Conservation (phyloP, 2,329 filamentous ascomycete species). For the Clonostachys chloroleuca region DNA sequence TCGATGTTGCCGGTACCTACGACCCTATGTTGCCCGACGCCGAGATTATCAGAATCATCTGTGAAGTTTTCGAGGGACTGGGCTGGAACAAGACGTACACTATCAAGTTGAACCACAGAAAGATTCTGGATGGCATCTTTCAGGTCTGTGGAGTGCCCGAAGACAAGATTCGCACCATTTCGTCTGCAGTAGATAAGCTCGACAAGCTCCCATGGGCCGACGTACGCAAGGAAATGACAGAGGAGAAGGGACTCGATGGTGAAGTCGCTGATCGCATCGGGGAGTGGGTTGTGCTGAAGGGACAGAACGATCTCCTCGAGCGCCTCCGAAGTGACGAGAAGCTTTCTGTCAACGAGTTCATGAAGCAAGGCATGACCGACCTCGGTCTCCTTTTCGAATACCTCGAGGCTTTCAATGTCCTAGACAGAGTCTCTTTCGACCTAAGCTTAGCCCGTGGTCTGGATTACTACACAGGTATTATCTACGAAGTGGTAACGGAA, state of each 20-base stretch:
- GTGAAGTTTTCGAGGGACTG: slow-evolving; percentile 79
- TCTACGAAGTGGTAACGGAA: slow-evolving; percentile 85
- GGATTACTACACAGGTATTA: slow-evolving; percentile 90
- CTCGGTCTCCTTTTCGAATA: slow-evolving; percentile 79
- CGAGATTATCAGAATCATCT: slow-evolving; percentile 79
- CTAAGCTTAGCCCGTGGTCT: slow-evolving; percentile 84
- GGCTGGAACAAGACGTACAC: slow-evolving; percentile 72
- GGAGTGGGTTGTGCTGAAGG: slow-evolving; percentile 75
- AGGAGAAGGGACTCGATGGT: slow-evolving; percentile 76
- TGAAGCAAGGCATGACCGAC: slow-evolving; percentile 76
- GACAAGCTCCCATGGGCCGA: slow-evolving; percentile 91
- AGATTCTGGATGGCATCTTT: slow-evolving; percentile 90
- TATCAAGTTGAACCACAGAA: slow-evolving; percentile 93
- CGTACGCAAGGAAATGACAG: slow-evolving; percentile 88
- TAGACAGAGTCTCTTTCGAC: slow-evolving; percentile 79
- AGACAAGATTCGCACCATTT: slow-evolving; percentile 85
- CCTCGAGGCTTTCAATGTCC: slow-evolving; percentile 70
- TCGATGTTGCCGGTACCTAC: slow-evolving; percentile 85
- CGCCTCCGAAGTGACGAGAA: slow-evolving; percentile 63
- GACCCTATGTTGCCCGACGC: slow-evolving; percentile 91
- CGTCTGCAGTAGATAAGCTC: slow-evolving; percentile 90
- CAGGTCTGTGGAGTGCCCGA: slow-evolving; percentile 83
- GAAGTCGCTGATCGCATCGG: slow-evolving; percentile 84
- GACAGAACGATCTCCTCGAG: slow-evolving; percentile 68
- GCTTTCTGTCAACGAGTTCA: slow-evolving; percentile 66